These are phyloP conservation scores for Saccharomycopsis hybrid DNA, from an alignment of 1,139 yeast genomes.

Conservation along the genomic window DNA sequence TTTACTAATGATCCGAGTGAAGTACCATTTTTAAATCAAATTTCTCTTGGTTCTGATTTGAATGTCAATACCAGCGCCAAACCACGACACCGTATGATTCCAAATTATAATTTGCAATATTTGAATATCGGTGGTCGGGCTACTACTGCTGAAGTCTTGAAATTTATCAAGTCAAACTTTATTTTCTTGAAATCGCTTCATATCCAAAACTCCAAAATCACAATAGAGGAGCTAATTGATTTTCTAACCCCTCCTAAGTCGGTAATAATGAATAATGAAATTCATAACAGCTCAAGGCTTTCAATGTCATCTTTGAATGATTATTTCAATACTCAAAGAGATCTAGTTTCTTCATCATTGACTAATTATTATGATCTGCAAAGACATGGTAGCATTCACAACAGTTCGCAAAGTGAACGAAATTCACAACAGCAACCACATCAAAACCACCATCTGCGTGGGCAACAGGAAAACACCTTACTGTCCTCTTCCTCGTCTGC, in stretches of 20 bases:
- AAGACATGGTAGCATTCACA: no score
- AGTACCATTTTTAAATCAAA: no score
- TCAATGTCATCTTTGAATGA: slow-evolving; percentile 9
- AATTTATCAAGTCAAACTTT: slow-evolving; percentile 49
- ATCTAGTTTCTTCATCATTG: background rate
- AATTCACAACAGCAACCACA: background rate
- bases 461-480: no score
- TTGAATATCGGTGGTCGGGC: slow-evolving; percentile 63
- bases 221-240: slow-evolving; percentile 42
- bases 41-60: slow-evolving; percentile 24
- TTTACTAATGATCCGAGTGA: no score
- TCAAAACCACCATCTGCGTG: no score
- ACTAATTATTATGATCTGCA: no score
- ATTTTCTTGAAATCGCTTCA: slow-evolving; percentile 53
- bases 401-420: no score
- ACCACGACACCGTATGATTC: no score
- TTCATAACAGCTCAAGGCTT: slow-evolving; percentile 21
- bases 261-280: background rate
- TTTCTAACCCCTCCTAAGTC: slow-evolving; percentile 37
- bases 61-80: slow-evolving; percentile 13
- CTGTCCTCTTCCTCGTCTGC: no score
- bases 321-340: background rate
- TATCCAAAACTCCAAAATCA: slow-evolving; percentile 51
- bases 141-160: slow-evolving; percentile 44
- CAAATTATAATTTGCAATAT: slow-evolving; percentile 34